Evolutionary conservation across 2,329 filamentous ascomycete genomes (phyloP).

Genomic region (Knoxdaviesia proteae): DNA sequence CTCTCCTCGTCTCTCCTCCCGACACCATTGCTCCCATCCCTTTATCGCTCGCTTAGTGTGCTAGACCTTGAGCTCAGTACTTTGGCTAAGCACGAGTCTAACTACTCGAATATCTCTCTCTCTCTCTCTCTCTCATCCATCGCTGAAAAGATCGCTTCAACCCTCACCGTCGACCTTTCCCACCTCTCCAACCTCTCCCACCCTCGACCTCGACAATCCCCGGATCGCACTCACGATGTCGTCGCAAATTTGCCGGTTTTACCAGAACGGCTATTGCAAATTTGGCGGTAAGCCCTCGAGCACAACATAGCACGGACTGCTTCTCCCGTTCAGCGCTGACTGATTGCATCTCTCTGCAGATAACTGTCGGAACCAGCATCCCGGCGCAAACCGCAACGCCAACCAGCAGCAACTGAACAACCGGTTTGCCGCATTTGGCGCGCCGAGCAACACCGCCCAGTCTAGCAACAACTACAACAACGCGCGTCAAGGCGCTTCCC

Average conservation of each 20-base stretch:
- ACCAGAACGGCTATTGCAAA: slow-evolving; percentile 22
- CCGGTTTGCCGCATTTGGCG: slow-evolving; percentile 6
- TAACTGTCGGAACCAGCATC: slow-evolving; percentile 33
- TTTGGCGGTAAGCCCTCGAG: slow-evolving; percentile 22
- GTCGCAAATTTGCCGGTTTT: slow-evolving; percentile 5
- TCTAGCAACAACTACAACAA: background rate
- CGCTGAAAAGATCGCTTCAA: too few species aligned
- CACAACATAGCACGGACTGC: too few species aligned
- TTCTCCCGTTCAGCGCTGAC: background rate
- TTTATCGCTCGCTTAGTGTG: too few species aligned
- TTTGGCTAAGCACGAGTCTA: too few species aligned
- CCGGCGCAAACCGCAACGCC: slow-evolving; percentile 14
- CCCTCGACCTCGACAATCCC: background rate
- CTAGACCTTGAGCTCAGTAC: too few species aligned
- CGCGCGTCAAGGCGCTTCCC: slow-evolving; percentile 1
- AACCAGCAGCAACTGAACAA: slow-evolving; percentile 4
- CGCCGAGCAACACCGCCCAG: slow-evolving; percentile 1
- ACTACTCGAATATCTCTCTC: too few species aligned
- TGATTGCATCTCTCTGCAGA: slow-evolving; percentile 14
- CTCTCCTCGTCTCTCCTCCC: too few species aligned
- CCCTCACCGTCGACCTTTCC: background rate
- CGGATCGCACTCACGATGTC: background rate
- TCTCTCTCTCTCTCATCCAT: too few species aligned
- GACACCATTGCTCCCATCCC: too few species aligned
- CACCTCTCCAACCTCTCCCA: background rate